Evolutionary conservation across 805 yeast genomes (phyloP), one percentile per base, ranked within the genome.

Genomic region (Wickerhamomyces mucosus): DNA sequence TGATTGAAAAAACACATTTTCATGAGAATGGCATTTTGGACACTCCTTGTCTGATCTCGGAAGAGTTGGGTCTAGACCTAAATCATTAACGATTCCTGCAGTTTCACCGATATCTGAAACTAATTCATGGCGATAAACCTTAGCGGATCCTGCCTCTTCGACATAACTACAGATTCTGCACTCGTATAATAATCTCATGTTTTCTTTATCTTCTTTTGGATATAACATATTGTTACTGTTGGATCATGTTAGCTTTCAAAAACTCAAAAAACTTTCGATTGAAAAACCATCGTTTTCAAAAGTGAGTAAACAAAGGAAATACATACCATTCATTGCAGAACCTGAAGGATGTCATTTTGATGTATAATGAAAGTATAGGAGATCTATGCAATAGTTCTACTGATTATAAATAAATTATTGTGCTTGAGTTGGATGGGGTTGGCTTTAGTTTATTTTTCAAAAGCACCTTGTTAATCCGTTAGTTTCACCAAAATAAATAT

Each of bases 1-100:
- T 17, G 92, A 77, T 59, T 92, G 98, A 69, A 92, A 92, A 55
- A 92, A 92, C 24, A 92, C 98, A 58, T 95, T 84, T 45, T 88
- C 95, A 41, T 76, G 75, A 38, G 81, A 79, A 45, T 72, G 78
- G 59, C 99, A 92, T 33, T 70, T 67, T 4, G 96, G 95, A 57
- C 99, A 92, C 47, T 82, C 88, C 51, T 83, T 83, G 55, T 89
- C 92, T 2, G 95, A 81, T 42, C 96, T 69, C 34, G 99, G 99
- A 51, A 92, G 75, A 3, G 98, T 92, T n/a, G 97, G 97, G 58
- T 92, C 99, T 16, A 78, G 67, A 1, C 96, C 96, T 43, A 92
- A 82, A 56, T 89, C 97, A 53, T 83, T 88, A 24, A 92, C 95
- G 33, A 83, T 95, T 47, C 97, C 97, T 1, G 97, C 97, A 3